Conservation (phyloP, 345 rosid species). For the Citrus hindsii region DNA sequence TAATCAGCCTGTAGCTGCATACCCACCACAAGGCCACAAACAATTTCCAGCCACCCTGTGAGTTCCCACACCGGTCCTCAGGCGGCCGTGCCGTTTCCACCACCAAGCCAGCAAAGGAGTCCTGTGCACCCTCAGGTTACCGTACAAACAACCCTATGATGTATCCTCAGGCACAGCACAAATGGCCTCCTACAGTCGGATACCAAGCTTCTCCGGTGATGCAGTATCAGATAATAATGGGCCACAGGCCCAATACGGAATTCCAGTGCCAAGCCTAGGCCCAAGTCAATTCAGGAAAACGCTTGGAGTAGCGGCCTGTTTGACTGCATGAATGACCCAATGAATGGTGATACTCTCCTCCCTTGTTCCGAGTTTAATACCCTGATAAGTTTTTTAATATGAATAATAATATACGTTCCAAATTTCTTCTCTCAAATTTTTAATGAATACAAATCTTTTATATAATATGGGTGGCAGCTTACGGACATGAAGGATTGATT, state of each 20-base stretch:
- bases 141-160: not conserved
- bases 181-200: not conserved
- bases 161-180: not conserved
- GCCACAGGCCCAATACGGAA: conserved; percentile 12
- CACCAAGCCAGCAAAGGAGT: not conserved
- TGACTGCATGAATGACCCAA: conserved; percentile 65
- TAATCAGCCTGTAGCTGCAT: not conserved
- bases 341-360: conserved; percentile 33
- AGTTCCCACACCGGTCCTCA: not conserved
- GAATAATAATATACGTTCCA: too few relatives aligned
- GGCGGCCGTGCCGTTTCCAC: not conserved
- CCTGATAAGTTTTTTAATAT: too few relatives aligned
- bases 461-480: too few relatives aligned
- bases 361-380: too few relatives aligned
- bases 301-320: conserved; percentile 57
- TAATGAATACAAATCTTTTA: too few relatives aligned
- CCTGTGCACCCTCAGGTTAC: not conserved
- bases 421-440: too few relatives aligned
- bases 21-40: not conserved
- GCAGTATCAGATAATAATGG: not conserved
- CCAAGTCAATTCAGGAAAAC: not conserved
- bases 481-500: too few relatives aligned
- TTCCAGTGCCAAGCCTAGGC: conserved; percentile 15
- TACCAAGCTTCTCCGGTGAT: not conserved
- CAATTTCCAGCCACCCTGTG: not conserved